phyloP scores from a whole-genome alignment of 2,329 filamentous ascomycete genomes.

The Talaromyces sp. region DNA sequence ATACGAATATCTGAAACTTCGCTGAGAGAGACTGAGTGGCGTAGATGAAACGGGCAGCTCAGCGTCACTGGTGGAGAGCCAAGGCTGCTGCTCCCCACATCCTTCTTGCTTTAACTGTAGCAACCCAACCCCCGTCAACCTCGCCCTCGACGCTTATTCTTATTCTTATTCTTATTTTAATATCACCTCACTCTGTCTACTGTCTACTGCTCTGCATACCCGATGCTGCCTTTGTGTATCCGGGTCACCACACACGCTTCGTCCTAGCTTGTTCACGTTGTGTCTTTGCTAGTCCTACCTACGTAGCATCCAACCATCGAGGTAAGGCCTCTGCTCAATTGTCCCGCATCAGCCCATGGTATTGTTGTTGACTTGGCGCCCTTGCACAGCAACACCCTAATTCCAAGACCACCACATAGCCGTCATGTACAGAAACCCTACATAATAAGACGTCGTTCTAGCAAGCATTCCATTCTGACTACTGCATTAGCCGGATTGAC shows the following conservation, averaged over 20 bases:
- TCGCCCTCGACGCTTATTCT: background rate
- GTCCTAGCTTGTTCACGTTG: background rate
- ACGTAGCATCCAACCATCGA: background rate
- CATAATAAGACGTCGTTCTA: background rate
- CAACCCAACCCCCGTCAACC: conserved; percentile 5
- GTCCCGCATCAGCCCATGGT: conserved; percentile 11
- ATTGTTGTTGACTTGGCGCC: conserved; percentile 6
- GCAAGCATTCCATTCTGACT: background rate
- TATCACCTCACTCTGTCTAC: background rate
- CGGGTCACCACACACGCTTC: background rate
- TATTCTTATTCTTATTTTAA: background rate
- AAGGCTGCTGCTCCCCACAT: conserved; percentile 10
- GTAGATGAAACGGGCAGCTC: conserved; percentile 7
- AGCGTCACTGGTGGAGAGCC: conserved; percentile 17
- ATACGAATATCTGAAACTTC: background rate
- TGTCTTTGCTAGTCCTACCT: background rate
- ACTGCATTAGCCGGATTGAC: background rate
- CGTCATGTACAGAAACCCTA: background rate
- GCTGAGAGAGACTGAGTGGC: background rate
- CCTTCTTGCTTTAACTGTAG: conserved; percentile 8
- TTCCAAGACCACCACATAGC: conserved; percentile 3
- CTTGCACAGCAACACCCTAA: background rate
- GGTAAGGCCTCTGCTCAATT: conserved; percentile 10
- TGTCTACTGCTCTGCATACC: background rate
- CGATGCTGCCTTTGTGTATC: background rate